Base-by-base conservation (phyloP, 2,329 filamentous ascomycete genomes). In the Colletotrichum coccodes region DNA sequence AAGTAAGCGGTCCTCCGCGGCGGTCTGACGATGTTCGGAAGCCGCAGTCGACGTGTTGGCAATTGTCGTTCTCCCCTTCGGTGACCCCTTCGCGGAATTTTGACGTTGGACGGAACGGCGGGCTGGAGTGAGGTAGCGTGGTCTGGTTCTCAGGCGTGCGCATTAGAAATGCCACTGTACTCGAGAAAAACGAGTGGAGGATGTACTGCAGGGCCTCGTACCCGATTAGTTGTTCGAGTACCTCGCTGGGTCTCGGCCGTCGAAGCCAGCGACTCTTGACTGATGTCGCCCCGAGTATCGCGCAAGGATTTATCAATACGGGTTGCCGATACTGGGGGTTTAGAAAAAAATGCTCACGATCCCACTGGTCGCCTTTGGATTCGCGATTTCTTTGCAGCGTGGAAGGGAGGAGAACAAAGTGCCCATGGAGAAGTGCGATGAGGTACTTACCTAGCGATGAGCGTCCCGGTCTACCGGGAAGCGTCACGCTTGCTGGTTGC, bases 151-250 rank as follows among this genome's bases (percentile, higher is more conserved):
- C 32, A 57, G 23, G 66, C 52, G 50, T 70, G 62, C 66, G 69
- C 61, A 70, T 71, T 67, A 70, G 69, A 71, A 71, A 71, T 71
- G 57, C 67, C 67, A 70, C 67, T 70, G 64, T 70, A 68, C 52
- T 60, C 42, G 61, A 64, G 65, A 66, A 69, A 65, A 65, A 60
- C 62, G 56, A 56, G 66, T 69, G 66, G 66, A 69, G 62, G 61
- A 66, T 44, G 23, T 69, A 62, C 61, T 68, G 62, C 66, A 69
- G 62, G 66, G 56, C 61, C 56, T 65, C 56, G 56, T 65, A 60
- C 62, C 66, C 46, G 40, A 59, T 50, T n/a, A 14, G 54, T 32
- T 60, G 54, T 57, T 60, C 65, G 61, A 68, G 40, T 59, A 49
- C 34, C 32, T 54, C 26, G 54, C 30, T 42, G 58, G 23, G 34